Base-by-base conservation (phyloP, 768 basidiomycete genomes). In the Macrocybe gigantea region DNA sequence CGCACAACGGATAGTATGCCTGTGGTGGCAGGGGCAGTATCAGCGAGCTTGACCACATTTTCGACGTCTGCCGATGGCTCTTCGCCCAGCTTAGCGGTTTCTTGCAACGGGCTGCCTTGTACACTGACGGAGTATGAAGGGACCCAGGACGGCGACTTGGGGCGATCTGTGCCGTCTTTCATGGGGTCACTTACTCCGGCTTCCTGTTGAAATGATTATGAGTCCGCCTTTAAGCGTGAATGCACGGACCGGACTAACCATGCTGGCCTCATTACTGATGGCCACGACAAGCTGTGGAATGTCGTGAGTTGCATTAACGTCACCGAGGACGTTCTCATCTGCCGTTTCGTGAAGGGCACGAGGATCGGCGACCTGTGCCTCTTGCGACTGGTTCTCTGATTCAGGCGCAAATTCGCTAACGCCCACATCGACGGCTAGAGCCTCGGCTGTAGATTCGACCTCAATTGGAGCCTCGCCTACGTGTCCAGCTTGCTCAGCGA, bases 111-210 rank as follows among this genome's bases (percentile, higher is more conserved):
- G 42, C 53, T 63, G 31, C 68, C 68, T 53, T 68, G 67, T 22
- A 48, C 56, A 38, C 59, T 60, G 31, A 68, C 67, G 33, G 67
- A 67, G 49, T 68, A 67, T 7, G 65, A 67, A 13, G 67, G 56
- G 2, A 60, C 60, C 66, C 64, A 66, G n/a, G 56, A 51, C 22
- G 62, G 60, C 1, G 67, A 67, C 45, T 57, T 57, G n/a, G 61
- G 61, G 38, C 60, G 56, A 31, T 64, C 42, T 10, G 35, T 33
- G 22, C 22, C 22, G 4, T 22, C 22, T 22, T 22, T 22, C 22
- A 4, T 22, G 22, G 22, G 22, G 1, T 22, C 22, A 22, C 22
- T 22, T 22, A 4, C 22, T 22, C 22, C 22, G 22, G 22, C 22
- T 1, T 22, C 22, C 22, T 2, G 22, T 4, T 22, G 22, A 22